Evolutionary conservation across 345 rosid species (phyloP), one percentile per base, ranked within the genome.

Genomic region (Hirschfeldia incana): DNA sequence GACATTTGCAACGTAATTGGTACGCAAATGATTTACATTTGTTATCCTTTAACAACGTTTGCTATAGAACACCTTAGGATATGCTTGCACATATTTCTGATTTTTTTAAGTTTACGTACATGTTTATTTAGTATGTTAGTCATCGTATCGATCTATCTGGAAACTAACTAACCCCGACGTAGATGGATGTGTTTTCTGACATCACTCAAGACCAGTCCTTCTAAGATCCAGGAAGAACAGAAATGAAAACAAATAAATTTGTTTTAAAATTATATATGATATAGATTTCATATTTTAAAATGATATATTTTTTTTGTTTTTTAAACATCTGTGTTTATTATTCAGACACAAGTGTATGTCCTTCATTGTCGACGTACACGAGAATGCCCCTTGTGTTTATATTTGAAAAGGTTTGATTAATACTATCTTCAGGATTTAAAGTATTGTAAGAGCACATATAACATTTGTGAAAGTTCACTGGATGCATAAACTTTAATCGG

Each of bases 1-100:
- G 83, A 80, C 76, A 64, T 55, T 33, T 70, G 72, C 66, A 75
- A 75, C 75, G 36, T 75, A 7, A 70, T 65, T 33, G 73, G 69
- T 26, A 34, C 26, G 70, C 13, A 69, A 51, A 33, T 65, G 51
- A 65, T 75, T 69, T 46, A 12, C 17, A 49, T 51, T 74, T 79
- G 65, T 49, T 60, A 42, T 4, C 37, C 11, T 60, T 57, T 63
- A 64, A 69, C 55, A 62, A 32, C 67, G 53, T 57, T 65, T 58
- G 4, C 42, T 30, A 16, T 46, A 29, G 10, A 59, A 16, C 7
- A 26, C 30, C 10, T 58, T 21, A n/a, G 55, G 65, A 46, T 66
- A 46, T 55, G 65, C 39, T 74, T 44, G 60, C 57, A 26, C 30
- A 39, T 7, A 58, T 59, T 15, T 27, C 6, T 27, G 12, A 39